Conservation (phyloP, 805 yeast species). For the Zygoascus biomembranicola region DNA sequence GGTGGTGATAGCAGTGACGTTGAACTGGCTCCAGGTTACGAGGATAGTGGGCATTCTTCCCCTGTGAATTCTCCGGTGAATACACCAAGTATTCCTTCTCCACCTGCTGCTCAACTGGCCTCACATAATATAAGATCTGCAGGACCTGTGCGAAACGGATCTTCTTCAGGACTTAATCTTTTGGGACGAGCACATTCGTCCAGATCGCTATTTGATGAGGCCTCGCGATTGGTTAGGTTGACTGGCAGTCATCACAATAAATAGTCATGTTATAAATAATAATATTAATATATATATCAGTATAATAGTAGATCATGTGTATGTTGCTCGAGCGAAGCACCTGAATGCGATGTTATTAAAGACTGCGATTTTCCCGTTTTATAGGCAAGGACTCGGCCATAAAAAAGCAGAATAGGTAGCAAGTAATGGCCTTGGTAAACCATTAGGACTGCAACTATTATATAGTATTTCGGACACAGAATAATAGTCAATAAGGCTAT, state of each 20-base stretch:
- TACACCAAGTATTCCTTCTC: not conserved
- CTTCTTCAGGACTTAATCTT: slow-evolving; percentile 9
- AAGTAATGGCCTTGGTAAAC: not conserved
- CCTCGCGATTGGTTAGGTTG: slow-evolving; percentile 12
- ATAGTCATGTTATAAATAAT: not conserved
- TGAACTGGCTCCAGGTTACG: slow-evolving; percentile 58
- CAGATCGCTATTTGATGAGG: slow-evolving; percentile 16
- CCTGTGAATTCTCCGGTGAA: not conserved
- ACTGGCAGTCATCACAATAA: slow-evolving; percentile 6
- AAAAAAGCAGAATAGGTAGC: not conserved
- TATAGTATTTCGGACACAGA: not conserved
- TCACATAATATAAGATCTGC: not conserved
- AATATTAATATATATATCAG: not conserved
- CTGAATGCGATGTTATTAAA: not conserved
- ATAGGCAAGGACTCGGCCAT: not conserved
- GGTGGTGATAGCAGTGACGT: slow-evolving; percentile 38
- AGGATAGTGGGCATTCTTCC: slow-evolving; percentile 8
- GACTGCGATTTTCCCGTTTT: not conserved
- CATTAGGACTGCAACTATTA: not conserved
- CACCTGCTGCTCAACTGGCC: not conserved
- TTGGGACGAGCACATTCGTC: slow-evolving; percentile 13
- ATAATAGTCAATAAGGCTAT: not conserved
- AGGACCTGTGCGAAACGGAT: slow-evolving; percentile 4
- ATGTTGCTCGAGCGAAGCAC: not conserved
- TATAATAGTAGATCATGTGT: no score